These are phyloP conservation scores for Xylaria sp. DNA, from an alignment of 2,329 filamentous ascomycete species.

Conservation along the genomic window DNA sequence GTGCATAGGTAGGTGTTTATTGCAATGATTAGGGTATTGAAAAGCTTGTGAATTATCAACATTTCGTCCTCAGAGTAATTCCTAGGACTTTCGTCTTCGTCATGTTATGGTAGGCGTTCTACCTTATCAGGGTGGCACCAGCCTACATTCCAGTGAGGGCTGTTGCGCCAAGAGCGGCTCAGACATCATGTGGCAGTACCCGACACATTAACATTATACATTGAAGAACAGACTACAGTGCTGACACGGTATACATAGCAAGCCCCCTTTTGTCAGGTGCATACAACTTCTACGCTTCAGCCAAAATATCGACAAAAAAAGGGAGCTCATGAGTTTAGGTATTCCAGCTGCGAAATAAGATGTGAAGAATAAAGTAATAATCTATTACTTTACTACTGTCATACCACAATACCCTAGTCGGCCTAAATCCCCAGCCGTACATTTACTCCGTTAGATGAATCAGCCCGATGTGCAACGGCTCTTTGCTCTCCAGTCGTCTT, in stretches of 20 bases:
- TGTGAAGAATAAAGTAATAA: background rate
- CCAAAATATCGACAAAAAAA: background rate
- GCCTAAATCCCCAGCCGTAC: background rate
- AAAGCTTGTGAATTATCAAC: too few relatives aligned
- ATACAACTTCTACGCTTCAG: background rate
- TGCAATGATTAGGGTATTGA: too few relatives aligned
- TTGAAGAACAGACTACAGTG: background rate
- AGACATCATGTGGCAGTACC: conserved; percentile 17
- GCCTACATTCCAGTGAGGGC: background rate
- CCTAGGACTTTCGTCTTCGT: too few relatives aligned
- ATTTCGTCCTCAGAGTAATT: too few relatives aligned
- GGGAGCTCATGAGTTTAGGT: too few relatives aligned
- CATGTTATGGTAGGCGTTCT: too few relatives aligned
- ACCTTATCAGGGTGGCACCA: too few relatives aligned
- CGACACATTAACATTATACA: background rate
- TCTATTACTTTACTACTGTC: background rate
- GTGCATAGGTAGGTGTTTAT: background rate
- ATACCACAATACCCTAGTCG: background rate
- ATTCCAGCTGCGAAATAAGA: background rate
- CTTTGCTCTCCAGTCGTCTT: background rate
- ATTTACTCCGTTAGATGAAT: background rate
- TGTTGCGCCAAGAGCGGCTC: conserved; percentile 26
- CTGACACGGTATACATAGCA: background rate
- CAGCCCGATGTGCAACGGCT: background rate
- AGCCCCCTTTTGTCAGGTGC: background rate